phyloP scores from a whole-genome alignment of 148 eudicot species.

The Vaccinium myrtillus region DNA sequence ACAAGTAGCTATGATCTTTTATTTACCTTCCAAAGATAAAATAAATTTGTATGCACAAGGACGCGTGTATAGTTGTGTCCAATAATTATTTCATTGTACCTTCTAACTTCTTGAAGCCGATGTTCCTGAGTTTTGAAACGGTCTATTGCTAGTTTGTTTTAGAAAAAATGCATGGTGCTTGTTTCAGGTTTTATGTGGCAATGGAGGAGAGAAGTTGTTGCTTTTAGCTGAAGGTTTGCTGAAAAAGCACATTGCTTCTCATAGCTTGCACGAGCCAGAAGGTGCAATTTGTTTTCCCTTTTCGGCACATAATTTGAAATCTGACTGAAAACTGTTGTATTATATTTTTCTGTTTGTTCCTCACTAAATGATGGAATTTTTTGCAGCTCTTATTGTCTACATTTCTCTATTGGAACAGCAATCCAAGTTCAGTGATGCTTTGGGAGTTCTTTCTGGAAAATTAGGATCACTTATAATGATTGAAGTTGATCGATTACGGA shows the following conservation, averaged over 20 bases:
- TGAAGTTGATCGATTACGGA: constrained; percentile 76
- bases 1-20: neutral
- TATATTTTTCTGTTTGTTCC: neutral
- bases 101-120: too few relatives aligned
- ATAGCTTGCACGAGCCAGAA: constrained; percentile 93
- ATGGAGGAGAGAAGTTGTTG: constrained; percentile 73
- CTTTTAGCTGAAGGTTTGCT: constrained; percentile 88
- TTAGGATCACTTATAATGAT: constrained; percentile 77
- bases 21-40: neutral
- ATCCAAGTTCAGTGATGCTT: constrained; percentile 75
- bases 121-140: neutral
- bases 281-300: constrained; percentile 37
- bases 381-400: constrained; percentile 93
- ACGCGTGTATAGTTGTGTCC: neutral
- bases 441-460: constrained; percentile 75
- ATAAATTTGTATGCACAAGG: neutral
- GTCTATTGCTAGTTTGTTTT: neutral
- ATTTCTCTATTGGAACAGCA: constrained; percentile 85
- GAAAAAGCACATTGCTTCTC: constrained; percentile 40
- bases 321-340: neutral
- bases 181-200: constrained; percentile 70
- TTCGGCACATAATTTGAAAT: neutral
- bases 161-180: neutral
- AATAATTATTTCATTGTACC: neutral
- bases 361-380: constrained; percentile 20